Conservation (phyloP, 2,329 filamentous ascomycete genomes). For the Colletotrichum caudatum region DNA sequence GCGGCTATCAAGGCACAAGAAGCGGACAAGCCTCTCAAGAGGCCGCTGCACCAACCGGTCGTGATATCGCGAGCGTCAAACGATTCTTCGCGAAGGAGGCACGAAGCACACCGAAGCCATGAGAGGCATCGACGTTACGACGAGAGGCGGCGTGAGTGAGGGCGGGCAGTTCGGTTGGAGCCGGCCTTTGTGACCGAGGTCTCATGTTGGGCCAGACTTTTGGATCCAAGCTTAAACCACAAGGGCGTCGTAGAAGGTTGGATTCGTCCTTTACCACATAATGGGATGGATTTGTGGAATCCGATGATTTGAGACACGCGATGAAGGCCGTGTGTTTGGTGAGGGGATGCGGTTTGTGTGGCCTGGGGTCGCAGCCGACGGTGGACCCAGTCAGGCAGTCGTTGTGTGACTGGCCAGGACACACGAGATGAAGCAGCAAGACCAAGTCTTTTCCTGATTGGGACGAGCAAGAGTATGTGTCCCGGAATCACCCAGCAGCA, state of each 20-base stretch:
- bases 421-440: constrained; percentile 25
- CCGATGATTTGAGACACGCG: constrained; percentile 37
- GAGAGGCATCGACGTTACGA: constrained; percentile 47
- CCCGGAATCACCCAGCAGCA: constrained; percentile 56
- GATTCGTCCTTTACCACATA: constrained; percentile 32
- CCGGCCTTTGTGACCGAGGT: constrained; percentile 23
- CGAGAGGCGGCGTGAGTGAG: constrained; percentile 47
- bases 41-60: constrained; percentile 68
- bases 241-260: constrained; percentile 25
- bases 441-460: constrained; percentile 27
- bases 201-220: constrained; percentile 37
- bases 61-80: constrained; percentile 59
- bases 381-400: constrained; percentile 32
- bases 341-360: constrained; percentile 34
- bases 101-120: constrained; percentile 49
- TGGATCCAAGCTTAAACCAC: constrained; percentile 24
- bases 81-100: constrained; percentile 51
- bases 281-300: constrained; percentile 37
- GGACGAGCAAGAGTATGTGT: constrained; percentile 30
- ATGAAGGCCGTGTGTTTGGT: constrained; percentile 20
- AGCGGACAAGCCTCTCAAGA: constrained; percentile 64
- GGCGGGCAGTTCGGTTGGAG: constrained; percentile 22
- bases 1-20: constrained; percentile 62
- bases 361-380: constrained; percentile 35
- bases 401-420: constrained; percentile 31